Evolutionary conservation across 768 basidiomycete species (phyloP).

Genomic region (Trametes sanguinea): DNA sequence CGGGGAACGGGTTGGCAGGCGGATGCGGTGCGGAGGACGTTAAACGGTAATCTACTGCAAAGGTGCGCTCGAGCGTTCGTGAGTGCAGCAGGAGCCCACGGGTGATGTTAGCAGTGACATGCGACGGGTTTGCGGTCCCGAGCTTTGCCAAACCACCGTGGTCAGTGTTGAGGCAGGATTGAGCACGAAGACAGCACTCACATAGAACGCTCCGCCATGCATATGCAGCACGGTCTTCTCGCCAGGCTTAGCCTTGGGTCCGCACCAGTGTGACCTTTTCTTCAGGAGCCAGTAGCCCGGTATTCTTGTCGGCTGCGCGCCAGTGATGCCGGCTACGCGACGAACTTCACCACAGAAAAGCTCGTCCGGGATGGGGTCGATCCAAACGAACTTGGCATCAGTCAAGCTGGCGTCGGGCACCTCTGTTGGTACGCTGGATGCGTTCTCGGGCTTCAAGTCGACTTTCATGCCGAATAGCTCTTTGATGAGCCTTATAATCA

Average conservation of each 20-base stretch:
- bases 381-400: constrained; percentile 19
- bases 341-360: constrained; percentile 28
- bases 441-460: not conserved
- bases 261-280: constrained; percentile 25
- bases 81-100: constrained; percentile 50
- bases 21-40: constrained; percentile 47
- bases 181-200: not conserved
- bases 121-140: constrained; percentile 58
- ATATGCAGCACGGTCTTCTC: constrained; percentile 62
- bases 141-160: constrained; percentile 14
- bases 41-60: constrained; percentile 71
- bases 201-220: constrained; percentile 62
- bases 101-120: constrained; percentile 46
- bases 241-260: constrained; percentile 43
- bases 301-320: constrained; percentile 20
- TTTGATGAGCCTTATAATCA: constrained; percentile 6
- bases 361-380: constrained; percentile 13
- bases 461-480: not conserved
- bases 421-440: not conserved
- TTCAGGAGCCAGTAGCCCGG: constrained; percentile 31
- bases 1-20: constrained; percentile 64
- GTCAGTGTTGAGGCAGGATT: not conserved
- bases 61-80: constrained; percentile 46
- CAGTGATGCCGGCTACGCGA: constrained; percentile 15
- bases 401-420: not conserved